Base-by-base conservation (phyloP, 805 yeast species). In the Saccharomycopsis sp. region DNA sequence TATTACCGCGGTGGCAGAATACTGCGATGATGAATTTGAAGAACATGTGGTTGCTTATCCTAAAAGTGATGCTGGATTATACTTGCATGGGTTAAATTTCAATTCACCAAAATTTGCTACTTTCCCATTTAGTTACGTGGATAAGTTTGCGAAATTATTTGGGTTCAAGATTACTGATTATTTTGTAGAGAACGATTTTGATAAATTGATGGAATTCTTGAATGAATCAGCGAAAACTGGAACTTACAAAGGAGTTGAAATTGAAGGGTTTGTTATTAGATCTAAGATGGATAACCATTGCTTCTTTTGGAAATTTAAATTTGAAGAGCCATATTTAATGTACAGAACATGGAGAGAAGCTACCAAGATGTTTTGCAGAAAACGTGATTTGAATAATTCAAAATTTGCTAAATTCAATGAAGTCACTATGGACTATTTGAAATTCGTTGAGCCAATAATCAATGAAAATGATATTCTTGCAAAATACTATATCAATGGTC, bases 191-290 rank as follows among this genome's bases (percentile, higher is more conserved):
- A 56, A 62, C 0, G 62, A 64, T 3, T 59, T 77, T 28, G 56
- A 56, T 0, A 62, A 65, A 1, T 61, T 87, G 19, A 62, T 71
- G 51, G 44, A 45, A 1, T 81, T 81, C 53, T 61, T 89, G 21
- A 73, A 77, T 3, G 65, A 67, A 1, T 71, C 80, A 44, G 72
- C 81, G 0, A 62, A 70, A 44, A 75, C 82, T 0, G 97, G 97
- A 0, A 70, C 78, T 1, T 87, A 77, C 61, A 65, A 83, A 1
- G 79, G 75, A 1, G 65, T 70, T 31, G 96, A 87, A 52, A 73
- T 85, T 5, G 99, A 93, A 64, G 99, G 99, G 0, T 93, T 90
- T 66, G 99, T 93, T 1, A 70, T 93, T 3, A 71, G 98, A 44
- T 77, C 89, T 54, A 68, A 71, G 38, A 46, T 54, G 5, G 51